Conservation (phyloP, 345 rosid species). For the Ceriops decandra region DNA sequence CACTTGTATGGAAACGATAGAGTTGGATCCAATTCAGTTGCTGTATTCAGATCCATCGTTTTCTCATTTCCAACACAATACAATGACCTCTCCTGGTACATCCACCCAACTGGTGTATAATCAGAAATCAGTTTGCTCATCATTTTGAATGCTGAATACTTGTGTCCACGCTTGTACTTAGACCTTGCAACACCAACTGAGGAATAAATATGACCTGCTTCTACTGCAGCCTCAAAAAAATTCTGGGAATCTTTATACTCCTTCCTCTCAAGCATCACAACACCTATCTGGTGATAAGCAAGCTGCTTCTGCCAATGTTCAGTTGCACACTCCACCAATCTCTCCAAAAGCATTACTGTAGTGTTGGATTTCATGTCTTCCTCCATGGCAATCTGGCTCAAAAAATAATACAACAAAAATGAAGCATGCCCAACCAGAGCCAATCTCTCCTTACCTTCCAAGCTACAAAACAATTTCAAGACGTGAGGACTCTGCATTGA, state of each 20-base stretch:
- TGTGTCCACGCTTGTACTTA: neutral
- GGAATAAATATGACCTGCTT: slow-evolving; percentile 1
- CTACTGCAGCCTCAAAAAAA: neutral
- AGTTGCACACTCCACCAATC: neutral
- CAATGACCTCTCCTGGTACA: neutral
- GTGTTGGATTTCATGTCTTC: neutral
- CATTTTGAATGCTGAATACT: neutral
- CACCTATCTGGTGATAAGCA: neutral
- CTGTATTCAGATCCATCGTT: neutral
- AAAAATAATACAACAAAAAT: slow-evolving; percentile 1
- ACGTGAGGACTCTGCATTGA: neutral
- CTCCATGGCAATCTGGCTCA: slow-evolving; percentile 1
- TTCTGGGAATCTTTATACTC: neutral
- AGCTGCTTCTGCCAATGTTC: slow-evolving; percentile 2
- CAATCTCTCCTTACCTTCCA: neutral
- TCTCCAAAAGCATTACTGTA: neutral
- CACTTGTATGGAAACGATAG: neutral
- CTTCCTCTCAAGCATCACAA: slow-evolving; percentile 2
- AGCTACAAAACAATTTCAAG: neutral
- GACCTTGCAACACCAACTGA: neutral
- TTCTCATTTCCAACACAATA: slow-evolving; percentile 1
- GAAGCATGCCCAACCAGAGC: slow-evolving; percentile 4
- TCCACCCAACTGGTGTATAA: neutral
- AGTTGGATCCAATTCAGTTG: neutral
- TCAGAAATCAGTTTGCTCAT: neutral